These are phyloP conservation scores for Elaeis guineensis DNA, from an alignment of 176 grass and related monocot genomes.

Conservation along the genomic window DNA sequence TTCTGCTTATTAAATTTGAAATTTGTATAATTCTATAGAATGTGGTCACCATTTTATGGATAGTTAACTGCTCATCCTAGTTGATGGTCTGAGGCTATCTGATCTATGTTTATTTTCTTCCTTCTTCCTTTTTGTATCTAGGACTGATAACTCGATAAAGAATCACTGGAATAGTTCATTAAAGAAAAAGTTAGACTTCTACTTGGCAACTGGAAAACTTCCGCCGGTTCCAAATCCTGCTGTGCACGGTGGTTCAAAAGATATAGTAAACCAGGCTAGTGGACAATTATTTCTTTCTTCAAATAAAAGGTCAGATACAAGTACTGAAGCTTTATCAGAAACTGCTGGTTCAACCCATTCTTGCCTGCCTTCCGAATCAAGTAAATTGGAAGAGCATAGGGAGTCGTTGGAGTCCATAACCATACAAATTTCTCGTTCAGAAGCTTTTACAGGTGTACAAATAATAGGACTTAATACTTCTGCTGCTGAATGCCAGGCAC, in stretches of 20 bases:
- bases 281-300: constrained; percentile 28
- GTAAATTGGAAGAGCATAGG: constrained; percentile 26
- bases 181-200: constrained; percentile 80
- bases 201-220: constrained; percentile 26
- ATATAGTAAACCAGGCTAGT: constrained; percentile 10
- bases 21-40: too few relatives aligned
- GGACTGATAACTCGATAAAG: constrained; percentile 99
- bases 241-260: constrained; percentile 37
- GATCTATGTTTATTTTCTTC: not conserved
- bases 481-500: constrained; percentile 23
- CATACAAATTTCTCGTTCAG: constrained; percentile 14
- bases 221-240: constrained; percentile 25
- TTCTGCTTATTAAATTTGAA: too few relatives aligned
- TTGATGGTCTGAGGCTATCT: not conserved
- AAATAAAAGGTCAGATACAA: constrained; percentile 19
- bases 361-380: constrained; percentile 21
- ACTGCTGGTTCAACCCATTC: constrained; percentile 22
- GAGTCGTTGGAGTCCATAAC: constrained; percentile 27
- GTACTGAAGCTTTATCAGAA: constrained; percentile 28
- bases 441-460: constrained; percentile 20
- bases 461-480: constrained; percentile 30
- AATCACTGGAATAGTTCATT: constrained; percentile 99
- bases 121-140: constrained; percentile 31
- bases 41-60: too few relatives aligned
- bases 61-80: too few relatives aligned